These are phyloP conservation scores for Entomortierella lignicola DNA, from an alignment of 192 early-diverging fungal genomes.

Conservation along the genomic window DNA sequence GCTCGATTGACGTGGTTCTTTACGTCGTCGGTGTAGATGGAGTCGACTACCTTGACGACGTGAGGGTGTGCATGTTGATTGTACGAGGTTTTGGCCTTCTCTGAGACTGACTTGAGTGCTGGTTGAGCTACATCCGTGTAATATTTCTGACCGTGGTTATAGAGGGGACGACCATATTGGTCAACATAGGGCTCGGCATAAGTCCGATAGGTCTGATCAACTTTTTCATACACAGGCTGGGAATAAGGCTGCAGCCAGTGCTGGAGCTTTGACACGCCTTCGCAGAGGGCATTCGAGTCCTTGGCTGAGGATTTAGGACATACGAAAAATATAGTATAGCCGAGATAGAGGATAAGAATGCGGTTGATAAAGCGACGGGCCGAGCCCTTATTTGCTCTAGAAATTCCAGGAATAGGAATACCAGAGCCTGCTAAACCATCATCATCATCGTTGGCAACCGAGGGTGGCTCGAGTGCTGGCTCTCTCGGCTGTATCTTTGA, in stretches of 20 bases:
- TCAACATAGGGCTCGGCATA: constrained; percentile 39
- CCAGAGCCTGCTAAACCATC: neutral
- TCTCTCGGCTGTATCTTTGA: neutral
- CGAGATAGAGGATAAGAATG: constrained; percentile 23
- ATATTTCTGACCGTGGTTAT: constrained; percentile 25
- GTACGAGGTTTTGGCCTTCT: constrained; percentile 25
- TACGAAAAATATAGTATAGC: constrained; percentile 42
- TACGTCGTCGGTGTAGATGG: constrained; percentile 37
- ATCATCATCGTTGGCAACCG: neutral
- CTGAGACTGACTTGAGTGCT: constrained; percentile 17
- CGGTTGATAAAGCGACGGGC: constrained; percentile 15
- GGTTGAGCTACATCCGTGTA: constrained; percentile 26
- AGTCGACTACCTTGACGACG: constrained; percentile 22
- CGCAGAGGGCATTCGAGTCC: constrained; percentile 15
- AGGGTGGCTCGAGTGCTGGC: neutral
- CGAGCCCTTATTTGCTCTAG: neutral
- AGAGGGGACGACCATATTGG: constrained; percentile 38
- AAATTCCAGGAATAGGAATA: neutral
- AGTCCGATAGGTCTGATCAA: constrained; percentile 27
- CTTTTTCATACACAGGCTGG: constrained; percentile 6
- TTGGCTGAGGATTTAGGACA: constrained; percentile 13
- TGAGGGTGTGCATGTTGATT: constrained; percentile 39
- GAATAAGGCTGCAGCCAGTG: constrained; percentile 40
- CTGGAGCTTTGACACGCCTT: neutral
- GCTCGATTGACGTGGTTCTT: constrained; percentile 18